Base-by-base conservation (phyloP, 768 basidiomycete species). In the Boletus subparvulus region DNA sequence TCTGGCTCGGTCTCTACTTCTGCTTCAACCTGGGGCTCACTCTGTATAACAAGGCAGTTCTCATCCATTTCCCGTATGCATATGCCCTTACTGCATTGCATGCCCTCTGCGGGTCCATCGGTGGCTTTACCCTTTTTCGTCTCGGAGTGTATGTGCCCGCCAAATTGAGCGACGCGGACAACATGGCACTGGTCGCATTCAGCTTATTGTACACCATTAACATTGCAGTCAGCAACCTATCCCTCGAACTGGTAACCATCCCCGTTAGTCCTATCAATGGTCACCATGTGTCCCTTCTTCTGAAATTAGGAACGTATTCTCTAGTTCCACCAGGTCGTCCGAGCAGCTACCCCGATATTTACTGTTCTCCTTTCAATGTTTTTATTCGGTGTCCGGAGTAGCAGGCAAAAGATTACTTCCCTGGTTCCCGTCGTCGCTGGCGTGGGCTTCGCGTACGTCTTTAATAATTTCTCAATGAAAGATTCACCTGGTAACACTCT, bases 251-350 rank as follows among this genome's bases (percentile, higher is more conserved):
- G 19, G 94, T 98, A 37, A 94, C 94, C 7, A 83, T 96, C 17
- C 93, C 94, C 6, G 92, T 94, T 58, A 64, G 90, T 83, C 14
- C 6, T 7, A 6, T 30, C 32, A 12, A 28, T n/a, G 4, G 28
- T 41, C 21, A 0, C 19, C 45, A 19, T 12, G 13, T 51, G 5
- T 33, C n/a, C 26, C 7, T 10, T 39, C 4, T 17, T 44, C 39
- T 50, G 2, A 54, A 6, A 7, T 11, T 12, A 3, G 7, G 8
- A 1, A n/a, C 40, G 43, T 19, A 55, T 51, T 44, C 17, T 40
- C 0, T 59, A 97, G 94, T 97, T 99, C 68, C 97, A 98, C 71
- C 96, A 98, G 78, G 93, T 98, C 53, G 87, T 98, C 37, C 89
- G 97, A 30, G 92, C 94, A 6, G 83, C 90, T 19, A 90, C 96